Evolutionary conservation across 1,284 basidiomycete genomes (phyloP).

Genomic region (Irpex sp.): DNA sequence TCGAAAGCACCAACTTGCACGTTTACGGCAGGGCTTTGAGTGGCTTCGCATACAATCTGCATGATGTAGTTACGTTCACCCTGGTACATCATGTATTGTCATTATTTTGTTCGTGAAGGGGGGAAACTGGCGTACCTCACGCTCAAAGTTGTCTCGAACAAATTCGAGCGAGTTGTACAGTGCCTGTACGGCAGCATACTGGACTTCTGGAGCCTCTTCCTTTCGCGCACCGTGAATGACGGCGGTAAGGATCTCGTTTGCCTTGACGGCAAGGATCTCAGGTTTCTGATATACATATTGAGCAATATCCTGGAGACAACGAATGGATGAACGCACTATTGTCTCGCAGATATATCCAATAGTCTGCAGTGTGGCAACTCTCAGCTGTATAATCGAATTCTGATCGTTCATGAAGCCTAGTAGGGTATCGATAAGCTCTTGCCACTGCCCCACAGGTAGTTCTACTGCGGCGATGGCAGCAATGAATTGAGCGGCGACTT

Average conservation of each 20-base stretch:
- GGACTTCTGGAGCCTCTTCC: slow-evolving; percentile 94
- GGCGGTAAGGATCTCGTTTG: slow-evolving; percentile 97
- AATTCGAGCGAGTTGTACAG: slow-evolving; percentile 97
- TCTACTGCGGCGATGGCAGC: slow-evolving; percentile 94
- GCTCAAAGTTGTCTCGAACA: slow-evolving; percentile 96
- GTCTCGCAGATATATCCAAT: slow-evolving; percentile 98
- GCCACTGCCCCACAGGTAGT: slow-evolving; percentile 86
- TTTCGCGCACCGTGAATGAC: slow-evolving; percentile 98
- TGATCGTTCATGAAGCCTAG: slow-evolving; percentile 85
- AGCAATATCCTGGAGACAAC: background rate
- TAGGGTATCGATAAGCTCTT: slow-evolving; percentile 85
- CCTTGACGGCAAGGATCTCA: slow-evolving; percentile 83
- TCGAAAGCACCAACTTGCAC: slow-evolving; percentile 96
- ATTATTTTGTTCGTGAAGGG: slow-evolving; percentile 2
- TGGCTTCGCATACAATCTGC: slow-evolving; percentile 99
- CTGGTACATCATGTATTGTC: slow-evolving; percentile 36
- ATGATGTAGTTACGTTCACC: slow-evolving; percentile 99
- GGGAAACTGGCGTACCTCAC: slow-evolving; percentile 62
- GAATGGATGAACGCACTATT: slow-evolving; percentile 62
- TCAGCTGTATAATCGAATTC: slow-evolving; percentile 67
- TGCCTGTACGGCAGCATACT: slow-evolving; percentile 92
- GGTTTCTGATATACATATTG: slow-evolving; percentile 62
- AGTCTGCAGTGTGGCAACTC: slow-evolving; percentile 89
- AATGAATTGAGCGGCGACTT: slow-evolving; percentile 90
- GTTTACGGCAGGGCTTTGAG: slow-evolving; percentile 74